Evolutionary conservation across 2,329 filamentous ascomycete genomes (phyloP), one percentile per base, ranked within the genome.

Genomic region (Fusarium citri): DNA sequence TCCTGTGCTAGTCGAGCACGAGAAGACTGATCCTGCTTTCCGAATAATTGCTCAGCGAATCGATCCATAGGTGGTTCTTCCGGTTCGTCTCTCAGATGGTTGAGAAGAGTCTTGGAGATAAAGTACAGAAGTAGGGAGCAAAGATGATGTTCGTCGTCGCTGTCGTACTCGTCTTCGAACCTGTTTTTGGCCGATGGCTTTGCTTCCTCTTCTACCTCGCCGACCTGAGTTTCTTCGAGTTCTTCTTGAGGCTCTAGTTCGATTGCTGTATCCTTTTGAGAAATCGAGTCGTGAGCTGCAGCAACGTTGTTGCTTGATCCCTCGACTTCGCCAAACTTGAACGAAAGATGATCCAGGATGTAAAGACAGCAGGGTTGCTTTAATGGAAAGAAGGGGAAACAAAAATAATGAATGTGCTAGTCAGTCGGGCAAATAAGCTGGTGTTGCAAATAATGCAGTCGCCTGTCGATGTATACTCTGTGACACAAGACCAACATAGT

Each of bases 21-120:
- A 14, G 68, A 59, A 40, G 63, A 34, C 22, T 50, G 64, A n/a
- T 59, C 56, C 31, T 69, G 67, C 5, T 70, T 55, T 22, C 71
- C 71, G 41, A 75, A 70, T 41, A 75, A 34, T 16, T 75, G 73
- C 22, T 75, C 67, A 18, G 73, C 63, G 54, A 75, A 72, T 18
- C 68, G 67, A 18, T 75, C 72, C 73, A 75, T 75, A 15, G 34
- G 31, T 11, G 22, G 25, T 12, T 56, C 49, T 20, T 58, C 42
- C 8, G 42, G 37, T 2, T 49, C 31, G 41, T 69, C 22, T 37
- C n/a, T 59, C 3, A 71, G 34, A 49, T 72, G 65, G 20, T 45
- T 51, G 8, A 71, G 45, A 6, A 72, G 56, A 45, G 61, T 72
- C 61, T 71, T 71, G 40, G 69, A 69, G 40, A 71, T 71, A 45